A percentile compares a stretch with the other conserved stretches of the same genome.
Conservation (phyloP, 108 stramenopile genomes). For the Epipyxis sp. region DNA sequence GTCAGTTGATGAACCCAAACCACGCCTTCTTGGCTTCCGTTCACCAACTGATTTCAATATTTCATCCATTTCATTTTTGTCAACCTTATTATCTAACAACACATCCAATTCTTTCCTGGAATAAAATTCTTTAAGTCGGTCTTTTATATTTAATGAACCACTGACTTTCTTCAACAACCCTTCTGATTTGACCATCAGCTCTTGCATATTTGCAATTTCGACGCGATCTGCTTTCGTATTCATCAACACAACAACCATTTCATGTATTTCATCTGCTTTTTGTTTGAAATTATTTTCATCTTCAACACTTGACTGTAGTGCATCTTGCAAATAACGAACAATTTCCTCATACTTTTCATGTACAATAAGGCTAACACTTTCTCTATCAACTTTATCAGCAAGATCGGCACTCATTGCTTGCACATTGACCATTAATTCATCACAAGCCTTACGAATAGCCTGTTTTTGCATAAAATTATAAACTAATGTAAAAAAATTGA, state of each 20-base stretch:
- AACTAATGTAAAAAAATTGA: too few species aligned
- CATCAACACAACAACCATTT: slow-evolving; percentile 6
- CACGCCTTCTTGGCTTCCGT: too few species aligned
- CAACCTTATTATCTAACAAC: slow-evolving; percentile 12
- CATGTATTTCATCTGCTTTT: slow-evolving; percentile 23
- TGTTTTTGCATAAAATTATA: too few species aligned
- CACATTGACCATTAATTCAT: not conserved
- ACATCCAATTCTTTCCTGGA: slow-evolving; percentile 10
- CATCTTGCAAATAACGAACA: slow-evolving; percentile 29
- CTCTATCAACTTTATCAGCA: slow-evolving; percentile 20
- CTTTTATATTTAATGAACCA: not conserved
- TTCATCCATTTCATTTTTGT: slow-evolving; percentile 15
- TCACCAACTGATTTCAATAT: not conserved
- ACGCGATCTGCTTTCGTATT: slow-evolving; percentile 22
- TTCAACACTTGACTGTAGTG: slow-evolving; percentile 7
- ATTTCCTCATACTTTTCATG: slow-evolving; percentile 33
- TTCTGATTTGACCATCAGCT: slow-evolving; percentile 18
- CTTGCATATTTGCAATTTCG: slow-evolving; percentile 26
- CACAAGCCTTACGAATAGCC: slow-evolving; percentile 20
- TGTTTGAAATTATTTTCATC: slow-evolving; percentile 32
- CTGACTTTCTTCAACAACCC: slow-evolving; percentile 13
- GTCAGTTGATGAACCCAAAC: too few species aligned
- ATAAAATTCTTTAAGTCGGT: not conserved
- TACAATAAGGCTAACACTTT: slow-evolving; percentile 17
- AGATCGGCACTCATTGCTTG: not conserved